phyloP scores from a whole-genome alignment of 192 early-diverging fungal genomes.

The Coemansia nantahalensis region DNA sequence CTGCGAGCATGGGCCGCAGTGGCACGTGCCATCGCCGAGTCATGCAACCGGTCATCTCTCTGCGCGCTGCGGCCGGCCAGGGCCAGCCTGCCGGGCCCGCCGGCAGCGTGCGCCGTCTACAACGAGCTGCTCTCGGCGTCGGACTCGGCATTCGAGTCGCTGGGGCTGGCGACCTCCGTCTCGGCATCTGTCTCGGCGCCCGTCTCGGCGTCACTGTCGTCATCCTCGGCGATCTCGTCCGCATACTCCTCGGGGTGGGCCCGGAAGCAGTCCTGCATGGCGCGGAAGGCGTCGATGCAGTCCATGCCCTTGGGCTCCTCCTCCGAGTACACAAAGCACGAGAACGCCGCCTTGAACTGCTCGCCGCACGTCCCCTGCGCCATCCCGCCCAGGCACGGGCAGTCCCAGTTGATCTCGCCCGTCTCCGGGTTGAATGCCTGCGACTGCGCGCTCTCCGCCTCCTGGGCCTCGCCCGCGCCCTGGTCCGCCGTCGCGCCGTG shows the following conservation, averaged over 20 bases:
- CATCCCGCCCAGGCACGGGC: conserved; percentile 94
- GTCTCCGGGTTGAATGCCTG: conserved; percentile 74
- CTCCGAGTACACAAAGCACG: conserved; percentile 93
- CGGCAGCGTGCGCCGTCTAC: too few species aligned
- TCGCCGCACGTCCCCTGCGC: conserved; percentile 96
- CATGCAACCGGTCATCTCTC: too few species aligned
- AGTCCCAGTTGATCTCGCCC: conserved; percentile 96
- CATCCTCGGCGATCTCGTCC: conserved; percentile 65
- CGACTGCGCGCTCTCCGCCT: conserved; percentile 36
- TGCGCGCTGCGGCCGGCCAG: too few species aligned
- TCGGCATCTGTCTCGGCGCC: conserved; percentile 1
- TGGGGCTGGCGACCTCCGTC: not conserved
- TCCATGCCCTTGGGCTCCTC: conserved; percentile 97
- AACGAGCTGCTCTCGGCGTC: conserved; percentile 3
- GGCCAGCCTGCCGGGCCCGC: too few species aligned
- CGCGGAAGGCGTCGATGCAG: conserved; percentile 89
- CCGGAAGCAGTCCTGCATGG: conserved; percentile 92
- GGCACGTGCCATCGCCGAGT: too few species aligned
- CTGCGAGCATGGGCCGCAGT: too few species aligned
- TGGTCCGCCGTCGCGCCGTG: too few species aligned
- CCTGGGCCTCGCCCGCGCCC: not conserved
- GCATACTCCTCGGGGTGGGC: conserved; percentile 92
- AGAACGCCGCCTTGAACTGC: conserved; percentile 93
- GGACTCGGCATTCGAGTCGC: conserved; percentile 7
- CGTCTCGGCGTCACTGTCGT: conserved; percentile 17